These are phyloP conservation scores for Pseudogymnoascus sp. DNA, from an alignment of 2,329 filamentous ascomycete species.

Conservation along the genomic window DNA sequence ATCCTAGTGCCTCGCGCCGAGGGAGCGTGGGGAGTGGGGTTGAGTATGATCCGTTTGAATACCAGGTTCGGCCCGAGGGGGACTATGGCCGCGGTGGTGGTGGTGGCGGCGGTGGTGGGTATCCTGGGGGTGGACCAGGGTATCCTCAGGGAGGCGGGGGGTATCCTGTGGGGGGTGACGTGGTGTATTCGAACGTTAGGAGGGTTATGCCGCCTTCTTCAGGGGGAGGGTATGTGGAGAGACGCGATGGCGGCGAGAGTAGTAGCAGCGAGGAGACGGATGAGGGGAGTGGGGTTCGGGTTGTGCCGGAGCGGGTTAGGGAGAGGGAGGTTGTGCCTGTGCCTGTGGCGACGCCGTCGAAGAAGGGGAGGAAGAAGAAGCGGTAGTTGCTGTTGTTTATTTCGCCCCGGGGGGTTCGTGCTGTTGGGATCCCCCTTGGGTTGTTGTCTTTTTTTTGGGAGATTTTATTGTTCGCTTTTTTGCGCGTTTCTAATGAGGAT, in stretches of 20 bases:
- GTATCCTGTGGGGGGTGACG: not conserved
- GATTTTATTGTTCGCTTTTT: no score
- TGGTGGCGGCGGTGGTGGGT: not conserved
- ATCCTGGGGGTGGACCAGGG: no score
- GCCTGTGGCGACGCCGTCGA: not conserved
- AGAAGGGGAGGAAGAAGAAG: constrained; percentile 1
- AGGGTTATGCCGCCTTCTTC: not conserved
- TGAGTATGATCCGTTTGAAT: constrained; percentile 3
- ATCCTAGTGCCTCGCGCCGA: constrained; percentile 30
- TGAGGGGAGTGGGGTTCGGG: not conserved
- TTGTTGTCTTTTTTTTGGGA: not conserved
- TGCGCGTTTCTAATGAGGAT: not conserved
- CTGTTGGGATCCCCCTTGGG: no score
- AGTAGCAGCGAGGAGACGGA: not conserved
- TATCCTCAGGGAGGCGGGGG: not conserved
- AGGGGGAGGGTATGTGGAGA: not conserved
- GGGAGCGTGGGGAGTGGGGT: constrained; percentile 6
- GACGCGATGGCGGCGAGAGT: not conserved
- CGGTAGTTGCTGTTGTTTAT: not conserved
- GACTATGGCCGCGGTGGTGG: not conserved
- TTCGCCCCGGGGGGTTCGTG: not conserved
- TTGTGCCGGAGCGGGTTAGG: not conserved
- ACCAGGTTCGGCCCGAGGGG: not conserved
- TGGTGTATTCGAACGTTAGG: not conserved
- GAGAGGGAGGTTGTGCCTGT: not conserved